Conservation (phyloP, 2,329 filamentous ascomycete species). For the Phaeomoniella chlamydospora region DNA sequence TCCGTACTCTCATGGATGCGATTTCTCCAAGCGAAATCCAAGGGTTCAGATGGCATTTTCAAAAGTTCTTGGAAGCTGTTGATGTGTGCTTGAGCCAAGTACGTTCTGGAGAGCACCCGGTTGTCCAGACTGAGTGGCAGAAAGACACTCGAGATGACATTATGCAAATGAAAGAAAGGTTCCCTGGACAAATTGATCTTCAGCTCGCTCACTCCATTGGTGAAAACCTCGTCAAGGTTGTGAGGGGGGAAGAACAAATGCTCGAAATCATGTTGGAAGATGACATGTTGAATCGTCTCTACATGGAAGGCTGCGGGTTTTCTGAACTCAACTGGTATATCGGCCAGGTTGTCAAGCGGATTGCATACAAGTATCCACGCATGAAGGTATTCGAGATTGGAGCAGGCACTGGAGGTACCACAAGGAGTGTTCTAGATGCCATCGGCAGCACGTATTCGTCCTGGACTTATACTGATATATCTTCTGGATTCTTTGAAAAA, state of each 20-base stretch:
- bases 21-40: conserved; percentile 2
- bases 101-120: conserved; percentile 2
- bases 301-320: conserved; percentile 14
- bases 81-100: neutral
- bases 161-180: conserved; percentile 1
- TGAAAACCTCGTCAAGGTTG: conserved; percentile 17
- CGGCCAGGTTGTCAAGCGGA: conserved; percentile 16
- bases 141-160: conserved; percentile 6
- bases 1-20: conserved; percentile 1
- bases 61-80: conserved; percentile 1
- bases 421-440: conserved; percentile 17
- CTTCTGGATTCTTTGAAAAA: conserved; percentile 24
- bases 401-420: conserved; percentile 29
- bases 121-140: conserved; percentile 5
- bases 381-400: conserved; percentile 28
- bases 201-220: conserved; percentile 7
- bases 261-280: conserved; percentile 19
- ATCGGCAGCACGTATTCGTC: conserved; percentile 17
- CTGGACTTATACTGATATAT: conserved; percentile 34
- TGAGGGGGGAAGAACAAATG: conserved; percentile 19
- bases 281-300: conserved; percentile 19
- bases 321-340: conserved; percentile 11
- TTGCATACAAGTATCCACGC: conserved; percentile 26
- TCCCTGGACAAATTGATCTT: conserved; percentile 4
- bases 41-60: conserved; percentile 1